phyloP scores from a whole-genome alignment of 495 filamentous ascomycete species.

The Xylaria venustula region DNA sequence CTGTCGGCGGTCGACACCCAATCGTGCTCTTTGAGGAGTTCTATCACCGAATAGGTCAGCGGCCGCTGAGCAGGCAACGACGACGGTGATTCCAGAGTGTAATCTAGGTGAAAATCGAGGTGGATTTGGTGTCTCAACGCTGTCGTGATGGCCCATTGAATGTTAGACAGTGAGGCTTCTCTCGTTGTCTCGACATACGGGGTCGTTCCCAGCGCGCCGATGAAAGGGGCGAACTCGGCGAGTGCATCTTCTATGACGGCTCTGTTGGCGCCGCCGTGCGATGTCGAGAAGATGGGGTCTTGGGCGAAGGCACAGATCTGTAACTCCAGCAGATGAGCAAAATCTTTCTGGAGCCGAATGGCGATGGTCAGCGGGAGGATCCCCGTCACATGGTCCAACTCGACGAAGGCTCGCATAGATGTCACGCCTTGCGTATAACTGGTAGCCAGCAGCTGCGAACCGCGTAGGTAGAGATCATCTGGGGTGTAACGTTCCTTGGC shows the following conservation, averaged over 20 bases:
- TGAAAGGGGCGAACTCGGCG: slow-evolving; percentile 38
- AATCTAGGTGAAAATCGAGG: slow-evolving; percentile 75
- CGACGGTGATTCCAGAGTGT: slow-evolving; percentile 52
- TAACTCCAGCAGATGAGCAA: slow-evolving; percentile 54
- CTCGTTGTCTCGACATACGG: slow-evolving; percentile 66
- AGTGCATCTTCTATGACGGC: slow-evolving; percentile 19
- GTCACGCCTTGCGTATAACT: slow-evolving; percentile 67
- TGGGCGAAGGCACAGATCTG: slow-evolving; percentile 77
- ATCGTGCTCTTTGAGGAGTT: slow-evolving; percentile 41
- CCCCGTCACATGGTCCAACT: slow-evolving; percentile 64
- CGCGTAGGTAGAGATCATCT: slow-evolving; percentile 60
- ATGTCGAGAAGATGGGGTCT: slow-evolving; percentile 62
- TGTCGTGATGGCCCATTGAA: slow-evolving; percentile 58
- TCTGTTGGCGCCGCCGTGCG: slow-evolving; percentile 40
- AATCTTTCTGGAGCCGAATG: slow-evolving; percentile 56
- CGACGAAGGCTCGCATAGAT: slow-evolving; percentile 70
- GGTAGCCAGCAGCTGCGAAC: slow-evolving; percentile 64
- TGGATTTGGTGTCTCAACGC: slow-evolving; percentile 52
- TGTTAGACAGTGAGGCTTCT: slow-evolving; percentile 53
- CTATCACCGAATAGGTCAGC: slow-evolving; percentile 53
- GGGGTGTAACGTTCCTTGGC: slow-evolving; percentile 63
- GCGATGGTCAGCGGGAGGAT: slow-evolving; percentile 59
- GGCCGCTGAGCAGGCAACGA: slow-evolving; percentile 34
- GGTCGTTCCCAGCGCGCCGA: slow-evolving; percentile 66
- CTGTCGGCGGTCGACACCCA: slow-evolving; percentile 43